These are phyloP conservation scores for Evansstolkia leycettana DNA, from an alignment of 495 filamentous ascomycete genomes.

Conservation along the genomic window DNA sequence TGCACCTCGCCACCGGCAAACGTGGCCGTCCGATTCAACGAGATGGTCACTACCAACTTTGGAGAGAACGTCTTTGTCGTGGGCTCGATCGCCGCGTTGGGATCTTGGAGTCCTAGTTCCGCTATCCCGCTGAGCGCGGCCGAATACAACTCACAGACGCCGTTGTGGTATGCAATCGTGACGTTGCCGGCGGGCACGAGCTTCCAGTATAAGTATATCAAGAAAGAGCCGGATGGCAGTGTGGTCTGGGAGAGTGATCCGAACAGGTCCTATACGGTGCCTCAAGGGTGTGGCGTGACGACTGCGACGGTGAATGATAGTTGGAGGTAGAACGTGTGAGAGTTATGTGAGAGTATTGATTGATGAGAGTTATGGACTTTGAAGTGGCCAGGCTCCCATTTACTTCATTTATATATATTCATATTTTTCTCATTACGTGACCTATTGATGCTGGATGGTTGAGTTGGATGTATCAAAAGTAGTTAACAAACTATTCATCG, in stretches of 20 bases:
- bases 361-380: too few relatives aligned
- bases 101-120: conserved; percentile 36
- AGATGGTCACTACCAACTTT: conserved; percentile 27
- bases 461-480: too few relatives aligned
- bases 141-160: conserved; percentile 38
- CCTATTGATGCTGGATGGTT: too few relatives aligned
- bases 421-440: too few relatives aligned
- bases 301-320: conserved; percentile 4
- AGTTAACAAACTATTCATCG: too few relatives aligned
- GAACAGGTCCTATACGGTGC: conserved; percentile 42
- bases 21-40: conserved; percentile 43
- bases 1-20: conserved; percentile 8
- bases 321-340: too few relatives aligned
- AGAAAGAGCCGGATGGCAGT: conserved; percentile 34
- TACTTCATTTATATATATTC: too few relatives aligned
- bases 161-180: conserved; percentile 40
- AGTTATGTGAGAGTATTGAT: too few relatives aligned
- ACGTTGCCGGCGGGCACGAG: conserved; percentile 31
- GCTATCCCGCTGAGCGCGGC: conserved; percentile 37
- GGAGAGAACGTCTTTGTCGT: conserved; percentile 43
- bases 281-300: conserved; percentile 21
- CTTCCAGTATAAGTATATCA: conserved; percentile 57
- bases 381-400: too few relatives aligned
- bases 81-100: conserved; percentile 39
- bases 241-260: conserved; percentile 49